Evolutionary conservation across 192 early-diverging fungal species (phyloP).

Genomic region (Polychytrium aggregatum): DNA sequence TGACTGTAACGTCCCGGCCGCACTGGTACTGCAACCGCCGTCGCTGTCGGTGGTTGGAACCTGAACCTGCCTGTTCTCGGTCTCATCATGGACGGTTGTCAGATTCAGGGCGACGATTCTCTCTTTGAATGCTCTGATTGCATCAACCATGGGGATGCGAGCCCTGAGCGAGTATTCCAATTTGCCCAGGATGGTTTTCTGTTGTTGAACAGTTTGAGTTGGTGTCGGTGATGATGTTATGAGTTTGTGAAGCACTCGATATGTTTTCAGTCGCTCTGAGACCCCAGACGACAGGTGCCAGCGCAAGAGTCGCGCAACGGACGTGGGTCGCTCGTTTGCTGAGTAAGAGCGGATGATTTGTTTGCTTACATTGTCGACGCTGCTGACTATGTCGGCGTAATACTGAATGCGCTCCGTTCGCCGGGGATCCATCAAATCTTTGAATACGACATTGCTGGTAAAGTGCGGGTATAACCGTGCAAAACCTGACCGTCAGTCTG

Average conservation of each 20-base stretch:
- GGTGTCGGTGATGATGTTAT: neutral
- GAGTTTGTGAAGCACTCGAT: constrained; percentile 1
- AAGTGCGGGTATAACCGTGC: neutral
- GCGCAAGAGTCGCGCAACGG: neutral
- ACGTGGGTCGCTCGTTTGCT: neutral
- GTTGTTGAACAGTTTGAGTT: constrained; percentile 1
- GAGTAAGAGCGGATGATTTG: neutral
- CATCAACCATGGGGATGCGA: constrained; percentile 36
- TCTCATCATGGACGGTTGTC: constrained; percentile 11
- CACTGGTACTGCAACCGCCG: neutral
- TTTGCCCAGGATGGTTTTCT: constrained; percentile 35
- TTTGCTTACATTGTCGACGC: constrained; percentile 20
- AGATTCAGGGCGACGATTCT: constrained; percentile 34
- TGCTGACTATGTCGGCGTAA: constrained; percentile 35
- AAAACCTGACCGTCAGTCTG: neutral
- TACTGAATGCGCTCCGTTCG: constrained; percentile 30
- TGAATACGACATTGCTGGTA: constrained; percentile 25
- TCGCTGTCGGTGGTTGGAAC: neutral
- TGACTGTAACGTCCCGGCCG: neutral
- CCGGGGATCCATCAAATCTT: constrained; percentile 30
- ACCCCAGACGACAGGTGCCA: neutral
- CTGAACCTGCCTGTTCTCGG: neutral
- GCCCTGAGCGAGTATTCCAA: constrained; percentile 35
- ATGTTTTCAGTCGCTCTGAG: neutral
- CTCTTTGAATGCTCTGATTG: constrained; percentile 40